These are phyloP conservation scores for Brassica nigra DNA, from an alignment of 345 rosid genomes.

Conservation along the genomic window DNA sequence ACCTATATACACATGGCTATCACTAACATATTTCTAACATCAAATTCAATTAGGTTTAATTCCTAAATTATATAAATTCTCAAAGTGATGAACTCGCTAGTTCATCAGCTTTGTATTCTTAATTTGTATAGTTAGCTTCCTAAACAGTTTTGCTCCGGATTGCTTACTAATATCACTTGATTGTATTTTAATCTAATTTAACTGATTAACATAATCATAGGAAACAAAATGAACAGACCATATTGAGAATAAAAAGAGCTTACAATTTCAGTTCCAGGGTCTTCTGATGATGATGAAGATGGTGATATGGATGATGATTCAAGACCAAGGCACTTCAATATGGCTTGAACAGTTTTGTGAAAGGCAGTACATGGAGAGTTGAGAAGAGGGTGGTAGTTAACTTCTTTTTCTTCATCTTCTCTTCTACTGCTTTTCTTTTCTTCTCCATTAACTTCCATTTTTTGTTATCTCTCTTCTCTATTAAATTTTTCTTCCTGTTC, in stretches of 20 bases:
- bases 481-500: slow-evolving; percentile 1
- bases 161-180: not conserved
- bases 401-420: slow-evolving; percentile 31
- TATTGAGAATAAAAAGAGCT: slow-evolving; percentile 17
- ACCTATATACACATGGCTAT: slow-evolving; percentile 23
- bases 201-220: not conserved
- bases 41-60: not conserved
- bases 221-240: not conserved
- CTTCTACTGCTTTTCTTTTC: slow-evolving; percentile 25
- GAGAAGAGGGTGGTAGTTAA: slow-evolving; percentile 32
- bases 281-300: slow-evolving; percentile 22
- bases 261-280: slow-evolving; percentile 22
- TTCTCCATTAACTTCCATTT: slow-evolving; percentile 38
- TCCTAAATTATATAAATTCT: not conserved
- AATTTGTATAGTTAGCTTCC: not conserved
- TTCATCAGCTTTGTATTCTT: not conserved
- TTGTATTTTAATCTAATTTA: not conserved
- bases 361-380: slow-evolving; percentile 37
- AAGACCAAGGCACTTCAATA: slow-evolving; percentile 38
- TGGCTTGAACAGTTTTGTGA: slow-evolving; percentile 32
- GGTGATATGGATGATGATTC: slow-evolving; percentile 25
- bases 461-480: not conserved
- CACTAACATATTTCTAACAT: not conserved
- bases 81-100: not conserved
- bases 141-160: not conserved